Percentiles rank a stretch among this genome's conserved stretches.
phyloP scores from a whole-genome alignment of 805 yeast genomes.

The Wilhelminamyces savonicus region DNA sequence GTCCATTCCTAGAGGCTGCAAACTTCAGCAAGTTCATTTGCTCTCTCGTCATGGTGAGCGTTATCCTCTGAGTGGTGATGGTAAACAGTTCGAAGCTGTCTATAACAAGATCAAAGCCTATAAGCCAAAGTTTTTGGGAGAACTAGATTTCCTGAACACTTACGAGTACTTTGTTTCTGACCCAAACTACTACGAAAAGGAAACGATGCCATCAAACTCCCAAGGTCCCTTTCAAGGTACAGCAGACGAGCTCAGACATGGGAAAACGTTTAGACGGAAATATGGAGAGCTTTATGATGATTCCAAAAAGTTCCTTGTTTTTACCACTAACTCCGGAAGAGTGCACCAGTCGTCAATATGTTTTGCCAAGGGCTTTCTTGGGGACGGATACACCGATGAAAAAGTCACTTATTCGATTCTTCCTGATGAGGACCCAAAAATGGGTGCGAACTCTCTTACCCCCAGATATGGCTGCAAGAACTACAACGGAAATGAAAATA shows the following conservation, averaged over 20 bases:
- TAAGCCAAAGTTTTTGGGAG: slow-evolving; percentile 36
- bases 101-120: slow-evolving; percentile 18
- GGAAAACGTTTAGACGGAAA: slow-evolving; percentile 14
- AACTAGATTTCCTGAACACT: slow-evolving; percentile 47
- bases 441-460: slow-evolving; percentile 58
- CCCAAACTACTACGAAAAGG: slow-evolving; percentile 13
- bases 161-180: slow-evolving; percentile 15
- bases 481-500: slow-evolving; percentile 23
- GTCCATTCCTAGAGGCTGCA: slow-evolving; percentile 35
- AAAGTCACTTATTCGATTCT: slow-evolving; percentile 27
- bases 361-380: slow-evolving; percentile 58
- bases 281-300: slow-evolving; percentile 12
- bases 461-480: slow-evolving; percentile 42
- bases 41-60: slow-evolving; percentile 78
- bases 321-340: slow-evolving; percentile 37
- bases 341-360: slow-evolving; percentile 48
- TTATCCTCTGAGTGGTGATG: slow-evolving; percentile 41
- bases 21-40: slow-evolving; percentile 61
- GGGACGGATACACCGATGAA: slow-evolving; percentile 30
- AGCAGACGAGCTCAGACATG: slow-evolving; percentile 16
- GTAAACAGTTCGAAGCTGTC: slow-evolving; percentile 13
- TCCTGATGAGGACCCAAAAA: slow-evolving; percentile 39
- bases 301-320: slow-evolving; percentile 9
- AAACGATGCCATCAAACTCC: slow-evolving; percentile 15
- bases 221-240: slow-evolving; percentile 16